Conservation (phyloP, 805 yeast species). For the Wickerhamiella bombiphila region DNA sequence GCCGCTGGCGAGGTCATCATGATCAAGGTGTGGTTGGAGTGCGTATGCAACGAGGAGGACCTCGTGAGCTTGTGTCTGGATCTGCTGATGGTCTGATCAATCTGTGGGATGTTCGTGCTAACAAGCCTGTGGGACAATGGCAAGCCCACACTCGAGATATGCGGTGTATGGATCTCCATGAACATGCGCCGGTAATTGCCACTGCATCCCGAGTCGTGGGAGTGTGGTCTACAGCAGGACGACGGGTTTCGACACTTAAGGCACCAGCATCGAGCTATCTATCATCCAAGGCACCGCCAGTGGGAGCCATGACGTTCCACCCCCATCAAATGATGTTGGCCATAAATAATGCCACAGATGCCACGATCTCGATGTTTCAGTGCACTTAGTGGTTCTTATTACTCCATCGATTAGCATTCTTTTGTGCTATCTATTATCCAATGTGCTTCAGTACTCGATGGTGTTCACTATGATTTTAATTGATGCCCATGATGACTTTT, state of each 20-base stretch:
- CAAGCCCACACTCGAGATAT: slow-evolving; percentile 37
- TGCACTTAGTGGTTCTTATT: slow-evolving; percentile 3
- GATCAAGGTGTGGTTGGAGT: slow-evolving; percentile 41
- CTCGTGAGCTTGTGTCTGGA: slow-evolving; percentile 76
- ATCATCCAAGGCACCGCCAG: slow-evolving; percentile 29
- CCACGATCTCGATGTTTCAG: slow-evolving; percentile 8
- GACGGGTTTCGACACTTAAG: slow-evolving; percentile 42
- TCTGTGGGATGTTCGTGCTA: slow-evolving; percentile 74
- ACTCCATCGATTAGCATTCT: not conserved
- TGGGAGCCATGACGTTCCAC: slow-evolving; percentile 62
- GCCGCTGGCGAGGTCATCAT: slow-evolving; percentile 43
- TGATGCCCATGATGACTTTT: no score
- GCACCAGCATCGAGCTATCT: slow-evolving; percentile 22
- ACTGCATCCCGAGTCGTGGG: slow-evolving; percentile 72
- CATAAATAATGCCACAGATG: slow-evolving; percentile 33
- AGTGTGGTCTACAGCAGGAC: slow-evolving; percentile 78
- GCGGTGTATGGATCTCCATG: slow-evolving; percentile 73
- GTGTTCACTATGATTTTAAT: no score
- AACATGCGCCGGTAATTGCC: slow-evolving; percentile 89
- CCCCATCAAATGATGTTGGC: slow-evolving; percentile 94
- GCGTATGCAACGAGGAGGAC: slow-evolving; percentile 95
- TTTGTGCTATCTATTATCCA: not conserved
- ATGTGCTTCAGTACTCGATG: not conserved
- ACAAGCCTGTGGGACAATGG: slow-evolving; percentile 53
- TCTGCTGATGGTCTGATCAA: slow-evolving; percentile 63